Conservation (phyloP, 2,329 filamentous ascomycete genomes). For the Aspergillus chevalieri region DNA sequence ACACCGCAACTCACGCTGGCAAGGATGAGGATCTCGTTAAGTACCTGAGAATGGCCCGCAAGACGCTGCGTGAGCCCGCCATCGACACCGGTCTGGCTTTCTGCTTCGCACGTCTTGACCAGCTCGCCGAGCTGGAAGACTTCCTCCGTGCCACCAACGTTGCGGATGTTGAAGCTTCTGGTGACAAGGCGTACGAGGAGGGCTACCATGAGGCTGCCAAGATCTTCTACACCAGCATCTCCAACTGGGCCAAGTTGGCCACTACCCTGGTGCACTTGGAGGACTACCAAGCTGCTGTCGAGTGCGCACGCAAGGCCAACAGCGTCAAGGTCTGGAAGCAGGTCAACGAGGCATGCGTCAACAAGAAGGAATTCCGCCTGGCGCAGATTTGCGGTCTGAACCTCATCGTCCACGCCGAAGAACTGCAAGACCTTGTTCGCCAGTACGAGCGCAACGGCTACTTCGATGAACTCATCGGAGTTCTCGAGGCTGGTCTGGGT, state of each 20-base stretch:
- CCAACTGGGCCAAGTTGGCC: conserved; percentile 98
- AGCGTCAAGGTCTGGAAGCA: conserved; percentile 99
- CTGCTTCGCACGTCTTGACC: conserved; percentile 84
- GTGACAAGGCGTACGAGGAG: conserved; percentile 95
- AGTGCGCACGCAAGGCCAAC: conserved; percentile 97
- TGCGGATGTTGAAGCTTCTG: conserved; percentile 90
- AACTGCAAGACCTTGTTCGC: conserved; percentile 84
- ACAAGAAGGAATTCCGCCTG: conserved; percentile 97
- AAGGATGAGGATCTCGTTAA: conserved; percentile 98
- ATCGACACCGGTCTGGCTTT: conserved; percentile 94
- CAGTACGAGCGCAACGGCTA: conserved; percentile 96
- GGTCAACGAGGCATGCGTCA: conserved; percentile 91
- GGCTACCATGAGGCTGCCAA: conserved; percentile 93
- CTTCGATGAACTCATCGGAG: conserved; percentile 93
- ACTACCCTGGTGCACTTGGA: conserved; percentile 95
- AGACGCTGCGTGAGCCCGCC: conserved; percentile 86
- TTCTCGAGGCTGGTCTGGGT: conserved; percentile 91
- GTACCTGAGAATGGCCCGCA: conserved; percentile 92
- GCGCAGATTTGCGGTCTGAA: conserved; percentile 99
- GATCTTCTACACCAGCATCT: conserved; percentile 97
- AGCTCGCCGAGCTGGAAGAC: conserved; percentile 89
- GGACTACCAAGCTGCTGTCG: conserved; percentile 95
- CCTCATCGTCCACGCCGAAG: conserved; percentile 94
- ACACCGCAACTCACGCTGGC: conserved; percentile 87
- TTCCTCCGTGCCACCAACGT: conserved; percentile 92